Evolutionary conservation across 768 basidiomycete genomes (phyloP), one percentile per base, ranked within the genome.

Genomic region (Trametes maxima): DNA sequence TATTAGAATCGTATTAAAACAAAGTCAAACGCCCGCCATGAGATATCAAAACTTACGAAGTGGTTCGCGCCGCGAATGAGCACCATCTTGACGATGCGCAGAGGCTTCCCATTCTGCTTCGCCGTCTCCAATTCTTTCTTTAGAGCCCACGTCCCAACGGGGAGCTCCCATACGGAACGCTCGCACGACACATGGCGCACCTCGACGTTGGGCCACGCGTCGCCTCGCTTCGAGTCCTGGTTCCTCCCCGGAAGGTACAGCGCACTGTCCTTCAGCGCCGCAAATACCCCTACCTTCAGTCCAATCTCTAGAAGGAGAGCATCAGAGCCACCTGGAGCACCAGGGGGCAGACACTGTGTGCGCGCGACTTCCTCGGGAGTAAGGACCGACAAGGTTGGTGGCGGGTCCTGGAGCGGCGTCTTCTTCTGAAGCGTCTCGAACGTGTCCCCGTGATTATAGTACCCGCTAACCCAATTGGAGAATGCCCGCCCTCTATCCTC

Each of bases 281-380:
- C 47, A 21, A 44, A 60, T 21, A 61, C 43, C 7, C 67, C 63
- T 8, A 45, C 8, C 37, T 49, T 52, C 36, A 62, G 47, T n/a
- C 57, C 60, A 11, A 43, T 22, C n/a, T 54, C 19, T 28, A 65
- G 35, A 17, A 68, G 36, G 11, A 66, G 17, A 7, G 25, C 17
- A 39, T 68, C 65, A 1, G 67, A 68, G 2, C 67, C 65, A 5
- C 63, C 62, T 8, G 57, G 62, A 1, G 24, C 44, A 3, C 53
- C 59, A 2, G 62, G 65, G 1, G 25, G 50, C 12, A 22, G 19
- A 46, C 48, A 60, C 5, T 62, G 52, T n/a, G 22, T 48, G 28
- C 40, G 12, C 28, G 25, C 39, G 22, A 57, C 21, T n/a, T 65
- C 62, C 37, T 52, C 64, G 33, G 59, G 36, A 10, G 59, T 54